Conservation (phyloP, 352 stramenopile species). For the Pseudoperonospora humuli region DNA sequence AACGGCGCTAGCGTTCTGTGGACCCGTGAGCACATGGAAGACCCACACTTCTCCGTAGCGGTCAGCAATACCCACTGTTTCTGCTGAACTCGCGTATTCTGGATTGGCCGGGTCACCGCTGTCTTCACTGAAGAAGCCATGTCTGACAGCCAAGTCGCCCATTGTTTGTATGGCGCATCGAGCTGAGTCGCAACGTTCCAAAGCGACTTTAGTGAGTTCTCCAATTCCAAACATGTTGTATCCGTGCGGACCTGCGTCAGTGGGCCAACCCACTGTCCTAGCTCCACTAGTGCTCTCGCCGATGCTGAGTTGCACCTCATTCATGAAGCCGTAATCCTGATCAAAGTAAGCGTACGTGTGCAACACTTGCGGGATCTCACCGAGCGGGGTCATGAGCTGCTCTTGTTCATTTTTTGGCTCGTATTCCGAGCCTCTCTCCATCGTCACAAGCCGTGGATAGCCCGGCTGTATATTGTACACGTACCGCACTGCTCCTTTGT, state of each 20-base stretch:
- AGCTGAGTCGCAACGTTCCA: constrained; percentile 86
- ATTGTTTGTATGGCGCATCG: constrained; percentile 85
- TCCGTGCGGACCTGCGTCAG: constrained; percentile 47
- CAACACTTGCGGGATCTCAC: constrained; percentile 81
- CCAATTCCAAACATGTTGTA: constrained; percentile 89
- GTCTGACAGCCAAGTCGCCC: constrained; percentile 88
- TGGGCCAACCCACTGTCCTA: constrained; percentile 67
- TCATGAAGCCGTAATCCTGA: constrained; percentile 92
- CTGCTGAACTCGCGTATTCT: constrained; percentile 60
- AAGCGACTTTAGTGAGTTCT: constrained; percentile 85
- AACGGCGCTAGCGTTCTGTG: constrained; percentile 82
- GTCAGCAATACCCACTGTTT: constrained; percentile 86
- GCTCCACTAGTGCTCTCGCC: constrained; percentile 89
- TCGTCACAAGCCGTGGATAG: constrained; percentile 63
- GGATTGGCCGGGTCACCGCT: constrained; percentile 50
- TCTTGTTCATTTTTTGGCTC: constrained; percentile 19
- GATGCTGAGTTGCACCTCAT: constrained; percentile 92
- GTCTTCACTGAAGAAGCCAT: constrained; percentile 92
- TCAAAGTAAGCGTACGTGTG: constrained; percentile 93
- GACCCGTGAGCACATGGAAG: constrained; percentile 92
- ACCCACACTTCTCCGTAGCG: constrained; percentile 88
- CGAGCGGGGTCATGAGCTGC: constrained; percentile 53
- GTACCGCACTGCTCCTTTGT: constrained; percentile 24
- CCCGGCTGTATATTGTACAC: constrained; percentile 67
- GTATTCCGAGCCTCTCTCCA: constrained; percentile 70